Evolutionary conservation across 495 filamentous ascomycete genomes (phyloP).

Genomic region (Penicillium robsamsonii): DNA sequence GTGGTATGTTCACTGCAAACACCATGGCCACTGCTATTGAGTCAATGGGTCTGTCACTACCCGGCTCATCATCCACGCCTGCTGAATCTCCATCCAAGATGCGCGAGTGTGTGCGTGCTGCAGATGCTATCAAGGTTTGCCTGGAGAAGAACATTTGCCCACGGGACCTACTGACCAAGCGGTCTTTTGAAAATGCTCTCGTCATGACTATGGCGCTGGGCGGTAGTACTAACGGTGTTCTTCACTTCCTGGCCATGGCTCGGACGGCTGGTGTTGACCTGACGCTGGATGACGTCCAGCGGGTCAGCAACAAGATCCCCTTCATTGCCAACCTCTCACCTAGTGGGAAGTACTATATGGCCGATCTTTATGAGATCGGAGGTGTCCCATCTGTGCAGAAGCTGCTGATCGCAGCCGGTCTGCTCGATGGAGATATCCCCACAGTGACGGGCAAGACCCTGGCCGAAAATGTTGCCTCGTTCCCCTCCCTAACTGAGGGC

Average conservation of each 20-base stretch:
- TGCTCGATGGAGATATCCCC: constrained; percentile 79
- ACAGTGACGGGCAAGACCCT: constrained; percentile 94
- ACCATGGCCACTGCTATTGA: constrained; percentile 97
- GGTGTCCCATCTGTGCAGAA: constrained; percentile 92
- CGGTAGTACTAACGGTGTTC: constrained; percentile 86
- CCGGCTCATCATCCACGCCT: constrained; percentile 87
- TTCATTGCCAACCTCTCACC: constrained; percentile 93
- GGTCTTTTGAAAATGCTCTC: constrained; percentile 89
- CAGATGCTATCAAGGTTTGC: constrained; percentile 78
- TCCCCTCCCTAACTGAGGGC: constrained; percentile 73
- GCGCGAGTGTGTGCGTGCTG: constrained; percentile 85
- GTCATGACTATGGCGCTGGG: constrained; percentile 91
- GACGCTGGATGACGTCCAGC: constrained; percentile 83
- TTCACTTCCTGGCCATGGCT: constrained; percentile 96
- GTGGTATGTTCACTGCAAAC: constrained; percentile 97
- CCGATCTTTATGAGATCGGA: constrained; percentile 91
- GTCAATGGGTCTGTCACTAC: constrained; percentile 87
- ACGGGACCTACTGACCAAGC: constrained; percentile 77
- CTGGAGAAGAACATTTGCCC: constrained; percentile 88
- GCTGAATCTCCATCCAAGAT: constrained; percentile 86
- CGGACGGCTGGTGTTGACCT: constrained; percentile 81
- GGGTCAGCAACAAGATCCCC: constrained; percentile 84
- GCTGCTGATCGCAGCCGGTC: constrained; percentile 74
- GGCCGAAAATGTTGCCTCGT: constrained; percentile 79
- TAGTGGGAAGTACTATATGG: constrained; percentile 85